Evolutionary conservation across 371 early-diverging fungal genomes (phyloP).

Genomic region (Zopfochytrium polystomum): DNA sequence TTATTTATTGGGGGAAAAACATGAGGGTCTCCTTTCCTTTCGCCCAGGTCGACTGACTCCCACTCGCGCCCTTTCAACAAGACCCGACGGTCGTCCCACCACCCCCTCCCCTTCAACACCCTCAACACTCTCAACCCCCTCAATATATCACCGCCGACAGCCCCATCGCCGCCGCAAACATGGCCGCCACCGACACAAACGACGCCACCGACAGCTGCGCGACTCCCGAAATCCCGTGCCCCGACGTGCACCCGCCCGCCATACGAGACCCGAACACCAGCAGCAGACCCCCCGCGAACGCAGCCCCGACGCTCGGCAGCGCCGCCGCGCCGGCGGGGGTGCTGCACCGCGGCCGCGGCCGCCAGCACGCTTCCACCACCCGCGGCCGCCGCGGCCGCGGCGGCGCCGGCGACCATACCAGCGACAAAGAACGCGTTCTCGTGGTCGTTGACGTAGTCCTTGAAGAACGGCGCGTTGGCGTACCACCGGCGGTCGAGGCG

Average conservation of each 20-base stretch:
- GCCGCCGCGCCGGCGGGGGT: too few relatives aligned
- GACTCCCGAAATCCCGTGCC: slow-evolving; percentile 37
- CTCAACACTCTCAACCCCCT: too few relatives aligned
- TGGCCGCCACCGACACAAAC: slow-evolving; percentile 33
- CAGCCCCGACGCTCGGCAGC: too few relatives aligned
- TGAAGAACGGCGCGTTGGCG: slow-evolving; percentile 16
- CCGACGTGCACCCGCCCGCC: slow-evolving; percentile 37
- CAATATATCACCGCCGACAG: slow-evolving; percentile 15
- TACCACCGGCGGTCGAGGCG: slow-evolving; percentile 15
- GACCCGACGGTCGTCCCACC: too few relatives aligned
- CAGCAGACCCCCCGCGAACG: slow-evolving; percentile 25
- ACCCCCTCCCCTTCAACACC: too few relatives aligned
- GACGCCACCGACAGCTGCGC: slow-evolving; percentile 29
- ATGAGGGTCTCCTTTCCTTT: too few relatives aligned
- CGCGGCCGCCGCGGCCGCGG: neutral
- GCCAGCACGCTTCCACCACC: too few relatives aligned
- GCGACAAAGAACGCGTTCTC: slow-evolving; percentile 1
- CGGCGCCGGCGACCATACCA: slow-evolving; percentile 16
- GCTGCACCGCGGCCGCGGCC: too few relatives aligned
- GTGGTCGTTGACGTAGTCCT: neutral
- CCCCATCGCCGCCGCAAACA: slow-evolving; percentile 24
- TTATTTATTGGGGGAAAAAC: too few relatives aligned
- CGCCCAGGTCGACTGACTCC: too few relatives aligned
- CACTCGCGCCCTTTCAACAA: too few relatives aligned
- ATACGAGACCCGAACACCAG: slow-evolving; percentile 28